Base-by-base conservation (phyloP, 2,329 filamentous ascomycete species). In the Endocalyx cinctus region DNA sequence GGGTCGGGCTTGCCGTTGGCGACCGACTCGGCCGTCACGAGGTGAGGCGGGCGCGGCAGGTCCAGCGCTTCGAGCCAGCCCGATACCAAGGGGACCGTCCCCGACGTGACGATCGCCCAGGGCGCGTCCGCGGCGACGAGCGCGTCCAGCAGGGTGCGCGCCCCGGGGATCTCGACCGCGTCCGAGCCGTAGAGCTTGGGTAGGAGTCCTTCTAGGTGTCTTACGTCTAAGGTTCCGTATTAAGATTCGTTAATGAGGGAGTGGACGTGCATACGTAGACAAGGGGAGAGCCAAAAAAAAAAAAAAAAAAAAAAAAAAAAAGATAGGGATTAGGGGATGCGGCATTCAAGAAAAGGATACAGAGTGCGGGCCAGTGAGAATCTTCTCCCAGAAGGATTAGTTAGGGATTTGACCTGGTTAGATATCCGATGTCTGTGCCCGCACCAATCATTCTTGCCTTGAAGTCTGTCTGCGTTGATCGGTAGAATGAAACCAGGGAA, bases 21-120 rank as follows among this genome's bases (percentile, higher is more conserved):
- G 18, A 90, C 84, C 23, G 84, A 84, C 64, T 89, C 84, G 32
- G 84, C 85, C 6, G 82, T 80, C 41, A 90, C 74, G 31, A 89
- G 68, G 48, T 79, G 70, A 43, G 74, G 65, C 1, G 84, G 85
- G 25, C 64, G 65, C 11, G 83, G 76, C 33, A 90, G 73, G 23
- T 70, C 62, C 38, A 88, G 69, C 19, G 79, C 75, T 23, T 72
- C 63, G 28, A 89, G 71, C 85, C 85, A 90, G 43, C 84, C 85
- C 30, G 66, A 67, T 6, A 88, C 75, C 10, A 90, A 73, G 41
- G 67, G 78, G 33, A 64, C 56, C 3, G 82, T 86, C 26, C 84
- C 85, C 1, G 82, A 87, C 0, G 79, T 84, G 37, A 89, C 89
- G 48, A 97, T 94, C 31, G 87, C 85, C 92, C 90, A 97, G 35